Percentiles rank a stretch among this genome's conserved stretches.
These are phyloP conservation scores for Alternaria gaisen DNA, from an alignment of 2,329 filamentous ascomycete species.

Conservation along the genomic window DNA sequence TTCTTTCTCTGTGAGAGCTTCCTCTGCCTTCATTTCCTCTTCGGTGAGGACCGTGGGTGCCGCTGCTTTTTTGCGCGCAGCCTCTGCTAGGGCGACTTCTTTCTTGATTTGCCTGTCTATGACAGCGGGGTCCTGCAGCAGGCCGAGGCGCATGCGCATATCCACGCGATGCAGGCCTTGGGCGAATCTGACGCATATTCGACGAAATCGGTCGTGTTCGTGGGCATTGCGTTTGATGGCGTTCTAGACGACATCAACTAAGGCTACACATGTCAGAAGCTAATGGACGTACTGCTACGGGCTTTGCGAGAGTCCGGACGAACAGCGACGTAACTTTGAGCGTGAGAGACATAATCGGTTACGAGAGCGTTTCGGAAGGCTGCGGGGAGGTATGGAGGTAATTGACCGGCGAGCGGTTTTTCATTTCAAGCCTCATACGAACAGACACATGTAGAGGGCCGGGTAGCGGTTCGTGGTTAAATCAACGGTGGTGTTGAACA, in stretches of 20 bases:
- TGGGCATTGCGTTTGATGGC: conserved; percentile 73
- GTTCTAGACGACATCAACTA: conserved; percentile 58
- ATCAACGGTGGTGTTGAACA: conserved; percentile 7
- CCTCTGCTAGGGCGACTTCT: conserved; percentile 64
- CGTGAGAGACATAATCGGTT: conserved; percentile 66
- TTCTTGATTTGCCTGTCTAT: conserved; percentile 62
- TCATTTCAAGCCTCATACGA: conserved; percentile 17
- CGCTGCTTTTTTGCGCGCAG: conserved; percentile 60
- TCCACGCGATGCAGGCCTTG: conserved; percentile 71
- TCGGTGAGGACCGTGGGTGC: conserved; percentile 70
- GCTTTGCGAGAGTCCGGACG: conserved; percentile 72
- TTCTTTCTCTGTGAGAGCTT: conserved; percentile 58
- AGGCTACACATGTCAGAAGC: neutral
- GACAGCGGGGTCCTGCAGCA: conserved; percentile 68
- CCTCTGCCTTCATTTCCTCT: conserved; percentile 65
- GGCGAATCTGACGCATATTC: conserved; percentile 68
- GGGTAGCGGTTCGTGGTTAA: neutral
- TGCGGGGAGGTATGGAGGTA: conserved; percentile 5
- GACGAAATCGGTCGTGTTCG: conserved; percentile 73
- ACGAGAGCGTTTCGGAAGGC: conserved; percentile 13
- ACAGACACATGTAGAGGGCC: neutral
- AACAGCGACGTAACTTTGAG: conserved; percentile 72
- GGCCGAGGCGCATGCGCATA: conserved; percentile 72
- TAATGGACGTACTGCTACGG: conserved; percentile 66
- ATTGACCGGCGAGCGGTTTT: conserved; percentile 9